Percentiles rank a stretch among this genome's conserved stretches.
These are phyloP conservation scores for Wallacemonas collosoma DNA, from an alignment of 208 protist genomes.

Conservation along the genomic window DNA sequence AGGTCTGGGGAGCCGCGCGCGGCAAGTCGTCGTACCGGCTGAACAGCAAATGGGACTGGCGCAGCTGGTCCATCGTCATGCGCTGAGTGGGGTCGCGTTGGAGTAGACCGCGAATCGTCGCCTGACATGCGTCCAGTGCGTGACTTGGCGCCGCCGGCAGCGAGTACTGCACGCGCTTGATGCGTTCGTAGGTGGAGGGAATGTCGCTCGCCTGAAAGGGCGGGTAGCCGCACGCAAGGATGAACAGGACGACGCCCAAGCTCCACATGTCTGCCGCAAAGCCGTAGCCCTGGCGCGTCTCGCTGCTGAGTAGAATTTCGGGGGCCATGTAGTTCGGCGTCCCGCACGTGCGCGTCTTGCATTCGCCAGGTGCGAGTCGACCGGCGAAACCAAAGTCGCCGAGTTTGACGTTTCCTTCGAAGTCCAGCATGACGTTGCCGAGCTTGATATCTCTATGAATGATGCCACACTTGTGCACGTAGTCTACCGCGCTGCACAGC, in stretches of 20 bases:
- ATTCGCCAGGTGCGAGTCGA: constrained; percentile 26
- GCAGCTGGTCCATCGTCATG: constrained; percentile 37
- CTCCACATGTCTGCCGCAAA: constrained; percentile 96
- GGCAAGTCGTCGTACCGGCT: neutral
- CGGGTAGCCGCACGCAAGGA: constrained; percentile 77
- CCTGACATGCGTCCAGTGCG: constrained; percentile 62
- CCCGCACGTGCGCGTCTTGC: constrained; percentile 90
- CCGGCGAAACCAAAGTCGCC: constrained; percentile 94
- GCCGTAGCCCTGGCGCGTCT: constrained; percentile 75
- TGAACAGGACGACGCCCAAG: constrained; percentile 93
- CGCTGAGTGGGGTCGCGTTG: constrained; percentile 59
- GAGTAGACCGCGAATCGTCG: constrained; percentile 88
- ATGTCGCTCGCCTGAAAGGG: constrained; percentile 85
- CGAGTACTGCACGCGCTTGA: constrained; percentile 53
- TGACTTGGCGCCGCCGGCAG: constrained; percentile 65
- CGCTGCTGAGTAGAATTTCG: constrained; percentile 64
- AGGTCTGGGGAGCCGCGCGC: neutral
- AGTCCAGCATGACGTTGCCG: constrained; percentile 91
- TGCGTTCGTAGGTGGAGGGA: constrained; percentile 56
- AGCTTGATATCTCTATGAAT: constrained; percentile 92
- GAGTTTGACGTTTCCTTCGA: constrained; percentile 82
- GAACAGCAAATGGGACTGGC: neutral
- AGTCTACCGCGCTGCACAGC: constrained; percentile 78
- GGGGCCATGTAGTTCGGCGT: constrained; percentile 97
- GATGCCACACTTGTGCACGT: constrained; percentile 73